Conservation (phyloP, 768 basidiomycete genomes). For the Lentinus brumalis region DNA sequence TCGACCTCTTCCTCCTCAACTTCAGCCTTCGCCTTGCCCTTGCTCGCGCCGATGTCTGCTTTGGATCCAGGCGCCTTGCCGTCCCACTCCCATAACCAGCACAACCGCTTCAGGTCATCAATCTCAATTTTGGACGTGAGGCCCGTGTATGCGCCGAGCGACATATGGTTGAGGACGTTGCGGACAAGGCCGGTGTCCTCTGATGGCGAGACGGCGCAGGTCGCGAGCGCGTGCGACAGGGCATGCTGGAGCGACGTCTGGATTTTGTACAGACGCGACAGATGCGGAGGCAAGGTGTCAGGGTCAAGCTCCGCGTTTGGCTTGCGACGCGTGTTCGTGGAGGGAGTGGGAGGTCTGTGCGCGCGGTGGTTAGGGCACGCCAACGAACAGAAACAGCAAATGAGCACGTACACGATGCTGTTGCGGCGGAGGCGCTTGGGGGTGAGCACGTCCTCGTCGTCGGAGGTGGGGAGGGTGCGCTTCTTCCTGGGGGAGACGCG, state of each 20-base stretch:
- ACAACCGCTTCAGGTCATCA: conserved; percentile 74
- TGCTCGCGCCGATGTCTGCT: conserved; percentile 6
- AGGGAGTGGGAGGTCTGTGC: conserved; percentile 57
- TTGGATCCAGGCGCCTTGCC: conserved; percentile 41
- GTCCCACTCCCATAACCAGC: conserved; percentile 93
- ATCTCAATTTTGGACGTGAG: conserved; percentile 62
- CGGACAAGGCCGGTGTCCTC: conserved; percentile 75
- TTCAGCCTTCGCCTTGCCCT: conserved; percentile 11
- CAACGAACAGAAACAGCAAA: too few relatives aligned
- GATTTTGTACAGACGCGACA: conserved; percentile 61
- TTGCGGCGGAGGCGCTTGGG: conserved; percentile 66
- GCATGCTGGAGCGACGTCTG: conserved; percentile 80
- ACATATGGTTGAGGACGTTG: conserved; percentile 78
- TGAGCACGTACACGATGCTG: conserved; percentile 7
- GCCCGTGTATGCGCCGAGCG: conserved; percentile 68
- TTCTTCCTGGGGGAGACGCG: conserved; percentile 73
- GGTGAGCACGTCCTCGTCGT: conserved; percentile 56
- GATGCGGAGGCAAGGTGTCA: conserved; percentile 50
- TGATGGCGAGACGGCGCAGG: conserved; percentile 75
- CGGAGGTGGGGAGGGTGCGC: conserved; percentile 50
- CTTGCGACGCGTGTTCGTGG: conserved; percentile 43
- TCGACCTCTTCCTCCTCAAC: conserved; percentile 24
- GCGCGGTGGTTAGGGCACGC: neutral
- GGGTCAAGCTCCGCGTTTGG: conserved; percentile 24
- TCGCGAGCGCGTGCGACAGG: conserved; percentile 82